phyloP scores from a whole-genome alignment of 352 stramenopile species.

The Phytophthora brassicae region DNA sequence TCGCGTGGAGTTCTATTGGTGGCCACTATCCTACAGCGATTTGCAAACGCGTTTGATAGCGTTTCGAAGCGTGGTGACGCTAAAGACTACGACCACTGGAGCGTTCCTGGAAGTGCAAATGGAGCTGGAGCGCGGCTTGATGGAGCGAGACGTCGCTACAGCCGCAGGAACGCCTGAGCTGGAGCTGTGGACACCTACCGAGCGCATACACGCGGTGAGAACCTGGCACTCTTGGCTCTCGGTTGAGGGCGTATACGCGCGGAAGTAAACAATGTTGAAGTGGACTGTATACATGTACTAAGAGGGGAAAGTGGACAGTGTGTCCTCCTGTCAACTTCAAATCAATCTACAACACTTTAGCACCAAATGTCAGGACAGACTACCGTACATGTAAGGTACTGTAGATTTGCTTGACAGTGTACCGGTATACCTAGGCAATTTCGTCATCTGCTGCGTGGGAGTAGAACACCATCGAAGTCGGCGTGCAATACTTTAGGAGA shows the following conservation, averaged over 20 bases:
- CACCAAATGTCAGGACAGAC: too few relatives aligned
- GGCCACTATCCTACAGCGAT: not conserved
- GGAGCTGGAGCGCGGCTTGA: constrained; percentile 18
- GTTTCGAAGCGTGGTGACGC: constrained; percentile 15
- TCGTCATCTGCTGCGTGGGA: too few relatives aligned
- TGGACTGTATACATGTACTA: too few relatives aligned
- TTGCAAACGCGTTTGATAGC: not conserved
- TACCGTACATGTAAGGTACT: too few relatives aligned
- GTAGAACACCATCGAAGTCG: too few relatives aligned
- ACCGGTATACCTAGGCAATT: too few relatives aligned
- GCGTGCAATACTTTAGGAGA: too few relatives aligned
- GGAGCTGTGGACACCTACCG: constrained; percentile 21
- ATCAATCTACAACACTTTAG: too few relatives aligned
- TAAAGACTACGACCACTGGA: constrained; percentile 10
- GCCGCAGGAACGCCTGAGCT: constrained; percentile 9
- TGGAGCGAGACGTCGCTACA: constrained; percentile 4
- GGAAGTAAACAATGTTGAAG: constrained; percentile 15
- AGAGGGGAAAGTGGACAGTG: too few relatives aligned
- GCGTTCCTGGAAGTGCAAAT: constrained; percentile 19
- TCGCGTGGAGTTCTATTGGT: constrained; percentile 32
- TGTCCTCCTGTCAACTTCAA: not conserved
- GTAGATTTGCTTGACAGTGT: too few relatives aligned
- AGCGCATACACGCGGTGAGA: constrained; percentile 23
- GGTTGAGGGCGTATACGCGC: constrained; percentile 17
- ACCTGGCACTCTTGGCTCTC: constrained; percentile 21